phyloP scores from a whole-genome alignment of 169 alveolate genomes.

The Perkinsus marinus region DNA sequence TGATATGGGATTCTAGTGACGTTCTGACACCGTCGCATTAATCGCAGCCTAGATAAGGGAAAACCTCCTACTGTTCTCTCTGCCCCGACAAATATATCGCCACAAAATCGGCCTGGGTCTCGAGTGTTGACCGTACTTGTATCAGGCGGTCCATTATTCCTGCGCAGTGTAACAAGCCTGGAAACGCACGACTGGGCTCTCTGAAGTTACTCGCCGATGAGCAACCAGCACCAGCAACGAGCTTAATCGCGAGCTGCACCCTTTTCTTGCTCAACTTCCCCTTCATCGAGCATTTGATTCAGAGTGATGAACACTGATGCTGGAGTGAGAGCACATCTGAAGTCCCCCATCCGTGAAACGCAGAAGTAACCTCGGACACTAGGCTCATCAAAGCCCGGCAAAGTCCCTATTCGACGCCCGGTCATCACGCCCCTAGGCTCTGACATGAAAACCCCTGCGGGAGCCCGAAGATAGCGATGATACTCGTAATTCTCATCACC shows the following conservation, averaged over 20 bases:
- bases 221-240: background rate
- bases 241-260: background rate
- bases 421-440: no score
- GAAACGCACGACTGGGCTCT: background rate
- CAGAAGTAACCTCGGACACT: no score
- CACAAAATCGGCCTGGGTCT: background rate
- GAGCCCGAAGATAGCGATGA: no score
- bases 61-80: background rate
- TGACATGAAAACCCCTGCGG: no score
- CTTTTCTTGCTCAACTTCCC: background rate
- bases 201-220: no score
- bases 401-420: no score
- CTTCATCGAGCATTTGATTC: no score
- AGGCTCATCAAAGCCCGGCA: no score
- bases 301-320: no score
- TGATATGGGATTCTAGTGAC: background rate
- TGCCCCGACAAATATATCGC: background rate
- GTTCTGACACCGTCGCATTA: background rate
- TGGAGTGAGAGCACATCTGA: no score
- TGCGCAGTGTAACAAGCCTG: background rate
- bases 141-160: background rate
- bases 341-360: no score
- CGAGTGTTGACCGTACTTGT: background rate
- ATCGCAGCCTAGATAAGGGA: background rate
- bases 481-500: no score